These are phyloP conservation scores for Elaeagnus macrophylla DNA, from an alignment of 306 rosid species.

Conservation along the genomic window DNA sequence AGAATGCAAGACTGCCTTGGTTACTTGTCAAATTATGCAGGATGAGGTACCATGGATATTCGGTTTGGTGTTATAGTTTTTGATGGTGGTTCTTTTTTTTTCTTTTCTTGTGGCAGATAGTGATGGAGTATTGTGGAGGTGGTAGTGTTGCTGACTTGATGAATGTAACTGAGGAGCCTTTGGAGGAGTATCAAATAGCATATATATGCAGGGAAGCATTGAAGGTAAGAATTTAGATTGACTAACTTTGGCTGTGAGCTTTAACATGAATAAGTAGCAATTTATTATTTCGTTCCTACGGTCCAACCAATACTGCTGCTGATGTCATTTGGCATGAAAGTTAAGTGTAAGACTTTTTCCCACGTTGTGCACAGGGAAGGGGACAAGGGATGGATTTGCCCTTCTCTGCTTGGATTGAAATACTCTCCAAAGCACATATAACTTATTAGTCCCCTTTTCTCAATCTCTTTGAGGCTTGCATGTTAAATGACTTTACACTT, in stretches of 20 bases:
- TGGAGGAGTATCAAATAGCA: constrained; percentile 95
- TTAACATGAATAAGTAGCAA: not conserved
- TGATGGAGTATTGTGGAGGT: constrained; percentile 99
- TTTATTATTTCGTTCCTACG: not conserved
- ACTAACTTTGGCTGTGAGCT: not conserved
- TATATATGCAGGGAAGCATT: constrained; percentile 87
- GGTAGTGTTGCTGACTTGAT: constrained; percentile 96
- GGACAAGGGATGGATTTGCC: not conserved
- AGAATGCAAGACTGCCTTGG: constrained; percentile 8
- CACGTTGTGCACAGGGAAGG: not conserved
- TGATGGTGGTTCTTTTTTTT: constrained; percentile 24
- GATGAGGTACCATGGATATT: constrained; percentile 4
- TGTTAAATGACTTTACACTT: not conserved
- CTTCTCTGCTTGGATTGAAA: constrained; percentile 10
- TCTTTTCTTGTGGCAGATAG: constrained; percentile 67
- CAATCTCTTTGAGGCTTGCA: not conserved
- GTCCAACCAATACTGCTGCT: not conserved
- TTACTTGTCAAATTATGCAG: constrained; percentile 1
- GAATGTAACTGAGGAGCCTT: constrained; percentile 70
- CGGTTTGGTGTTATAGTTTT: constrained; percentile 7
- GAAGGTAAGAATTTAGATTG: constrained; percentile 52
- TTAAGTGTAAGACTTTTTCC: not conserved
- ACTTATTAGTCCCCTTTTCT: not conserved
- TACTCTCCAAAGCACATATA: not conserved
- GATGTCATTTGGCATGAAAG: not conserved